Conservation (phyloP, 1,284 basidiomycete genomes). For the Mycena sp. region DNA sequence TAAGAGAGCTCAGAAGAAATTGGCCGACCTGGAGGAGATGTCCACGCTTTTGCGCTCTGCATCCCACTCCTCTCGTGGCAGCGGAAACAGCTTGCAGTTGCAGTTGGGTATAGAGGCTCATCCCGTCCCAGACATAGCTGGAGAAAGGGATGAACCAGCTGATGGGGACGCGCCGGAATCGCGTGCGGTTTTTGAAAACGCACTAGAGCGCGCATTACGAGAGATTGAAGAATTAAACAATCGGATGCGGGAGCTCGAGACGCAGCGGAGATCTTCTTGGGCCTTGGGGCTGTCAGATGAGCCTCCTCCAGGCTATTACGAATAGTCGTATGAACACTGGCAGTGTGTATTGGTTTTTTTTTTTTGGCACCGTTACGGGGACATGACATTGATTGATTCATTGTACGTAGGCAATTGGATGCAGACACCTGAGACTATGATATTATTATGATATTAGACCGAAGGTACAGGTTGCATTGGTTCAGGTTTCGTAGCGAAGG, state of each 20-base stretch:
- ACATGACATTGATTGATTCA: too few species aligned
- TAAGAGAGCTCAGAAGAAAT: background rate
- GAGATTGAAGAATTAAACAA: constrained; percentile 3
- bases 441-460: too few species aligned
- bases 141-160: background rate
- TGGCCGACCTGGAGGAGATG: constrained; percentile 12
- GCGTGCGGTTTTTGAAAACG: background rate
- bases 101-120: constrained; percentile 30
- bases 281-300: constrained; percentile 13
- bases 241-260: constrained; percentile 9
- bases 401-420: too few species aligned
- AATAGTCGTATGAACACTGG: background rate
- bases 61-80: background rate
- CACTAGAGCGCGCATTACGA: background rate
- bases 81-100: background rate
- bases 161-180: background rate
- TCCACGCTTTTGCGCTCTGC: background rate
- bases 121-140: constrained; percentile 35
- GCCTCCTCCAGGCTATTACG: constrained; percentile 4
- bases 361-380: too few species aligned
- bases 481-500: too few species aligned
- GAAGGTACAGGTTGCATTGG: too few species aligned
- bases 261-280: constrained; percentile 15
- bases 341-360: too few species aligned
- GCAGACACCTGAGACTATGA: too few species aligned